phyloP scores from a whole-genome alignment of 768 basidiomycete species.

The Butyriboletus loyo region DNA sequence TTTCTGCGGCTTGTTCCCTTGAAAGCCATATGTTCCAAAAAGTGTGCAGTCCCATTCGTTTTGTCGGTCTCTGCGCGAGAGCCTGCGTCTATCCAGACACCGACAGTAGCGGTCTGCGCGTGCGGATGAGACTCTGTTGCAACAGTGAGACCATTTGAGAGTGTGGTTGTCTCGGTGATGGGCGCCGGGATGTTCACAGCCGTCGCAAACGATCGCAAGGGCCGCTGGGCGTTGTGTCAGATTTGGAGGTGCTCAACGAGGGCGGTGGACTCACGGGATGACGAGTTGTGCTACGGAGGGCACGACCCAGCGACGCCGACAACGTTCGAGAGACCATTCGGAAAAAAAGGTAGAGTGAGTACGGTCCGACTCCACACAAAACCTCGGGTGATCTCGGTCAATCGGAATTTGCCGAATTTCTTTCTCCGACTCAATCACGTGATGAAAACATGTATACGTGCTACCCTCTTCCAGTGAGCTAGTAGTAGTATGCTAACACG shows the following conservation, averaged over 20 bases:
- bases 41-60: slow-evolving; percentile 96
- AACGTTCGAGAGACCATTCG: slow-evolving; percentile 46
- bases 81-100: slow-evolving; percentile 98
- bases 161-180: slow-evolving; percentile 85
- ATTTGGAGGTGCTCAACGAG: background rate
- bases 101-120: slow-evolving; percentile 96
- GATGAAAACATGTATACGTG: background rate
- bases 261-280: slow-evolving; percentile 30
- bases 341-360: slow-evolving; percentile 25
- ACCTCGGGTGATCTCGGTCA: slow-evolving; percentile 33
- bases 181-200: slow-evolving; percentile 64
- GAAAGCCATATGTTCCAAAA: slow-evolving; percentile 98
- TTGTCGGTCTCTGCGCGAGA: slow-evolving; percentile 94
- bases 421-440: slow-evolving; percentile 21
- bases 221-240: slow-evolving; percentile 35
- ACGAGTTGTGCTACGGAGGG: slow-evolving; percentile 38
- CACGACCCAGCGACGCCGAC: slow-evolving; percentile 43
- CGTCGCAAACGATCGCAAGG: slow-evolving; percentile 73
- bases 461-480: background rate
- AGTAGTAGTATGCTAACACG: too few species aligned
- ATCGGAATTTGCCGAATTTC: slow-evolving; percentile 24
- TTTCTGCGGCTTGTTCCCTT: slow-evolving; percentile 88
- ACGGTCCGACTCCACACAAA: slow-evolving; percentile 11
- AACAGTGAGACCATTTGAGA: slow-evolving; percentile 92
- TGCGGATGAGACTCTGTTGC: slow-evolving; percentile 89